Evolutionary conservation across 305 asterid genomes (phyloP), one percentile per base, ranked within the genome.

Genomic region (Petunia hybrid): DNA sequence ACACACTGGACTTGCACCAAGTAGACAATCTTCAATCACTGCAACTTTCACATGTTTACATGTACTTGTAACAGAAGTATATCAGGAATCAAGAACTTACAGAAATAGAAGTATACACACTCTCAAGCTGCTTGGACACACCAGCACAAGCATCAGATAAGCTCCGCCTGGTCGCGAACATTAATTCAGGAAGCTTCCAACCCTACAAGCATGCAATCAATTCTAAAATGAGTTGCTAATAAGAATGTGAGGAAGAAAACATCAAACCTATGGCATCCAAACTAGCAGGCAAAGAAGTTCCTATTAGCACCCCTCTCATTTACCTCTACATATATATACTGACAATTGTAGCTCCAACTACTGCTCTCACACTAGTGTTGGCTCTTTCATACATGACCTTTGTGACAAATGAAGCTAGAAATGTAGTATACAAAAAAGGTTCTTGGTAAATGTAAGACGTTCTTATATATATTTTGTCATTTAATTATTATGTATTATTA

Each of bases 91-190:
- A 76, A 82, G 67, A 84, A 89, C 93, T 89, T 90, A 69, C 99
- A 85, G 93, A 78, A 80, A 94, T 76, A 69, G 95, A 89, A 77
- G 95, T 82, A 88, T 92, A 92, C 83, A 96, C 97, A 57, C 57
- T 86, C 87, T 94, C 98, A n/a, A 96, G 98, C 89, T 90, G 92
- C 85, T 89, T 93, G 64, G 95, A 91, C 31, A 96, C 97, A 82
- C 88, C 82, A 56, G 83, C 13, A 55, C 98, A 90, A 35, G 98
- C 99, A 81, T 93, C 98, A 83, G 93, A 88, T 83, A 96, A 88
- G 76, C 98, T 89, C 79, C 97, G 96, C 87, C 91, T 91, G n/a
- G 99, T 94, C 40, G 97, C 98, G 84, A 97, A 94, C 99, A 93
- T 97, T 93, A 94, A 90, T 81, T 93, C 97, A 76, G 98, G 85